A percentile compares a stretch with the other conserved stretches of the same genome.
Evolutionary conservation across 164 flowering plant genomes (phyloP).

Genomic region (Annona cherimola): DNA sequence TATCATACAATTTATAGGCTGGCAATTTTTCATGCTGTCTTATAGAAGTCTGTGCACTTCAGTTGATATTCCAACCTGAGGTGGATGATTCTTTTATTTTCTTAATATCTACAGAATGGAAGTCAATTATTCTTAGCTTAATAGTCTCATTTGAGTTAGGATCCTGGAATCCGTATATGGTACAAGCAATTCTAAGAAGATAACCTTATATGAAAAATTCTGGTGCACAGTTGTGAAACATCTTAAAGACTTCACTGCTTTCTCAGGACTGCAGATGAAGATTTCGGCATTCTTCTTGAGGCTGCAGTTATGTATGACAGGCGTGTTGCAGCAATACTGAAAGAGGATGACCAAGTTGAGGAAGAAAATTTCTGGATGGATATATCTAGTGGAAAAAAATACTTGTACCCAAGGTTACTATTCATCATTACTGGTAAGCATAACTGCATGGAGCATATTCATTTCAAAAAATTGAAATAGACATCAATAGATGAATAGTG

Average conservation of each 20-base stretch:
- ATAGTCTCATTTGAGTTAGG: no score
- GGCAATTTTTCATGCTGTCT: no score
- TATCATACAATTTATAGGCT: no score
- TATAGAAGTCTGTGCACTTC: no score
- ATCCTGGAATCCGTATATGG: no score
- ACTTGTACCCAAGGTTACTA: constrained; percentile 68
- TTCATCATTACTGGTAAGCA: constrained; percentile 82
- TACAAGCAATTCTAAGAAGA: no score
- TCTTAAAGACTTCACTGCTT: neutral
- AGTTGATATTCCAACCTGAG: no score
- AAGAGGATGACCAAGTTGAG: constrained; percentile 60
- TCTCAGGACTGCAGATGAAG: constrained; percentile 95
- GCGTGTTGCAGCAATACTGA: constrained; percentile 76
- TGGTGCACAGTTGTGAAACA: neutral
- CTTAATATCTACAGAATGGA: no score
- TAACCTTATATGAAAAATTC: neutral
- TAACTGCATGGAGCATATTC: neutral
- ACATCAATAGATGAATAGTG: neutral
- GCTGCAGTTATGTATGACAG: constrained; percentile 98
- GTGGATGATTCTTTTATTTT: no score
- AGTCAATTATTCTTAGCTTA: no score
- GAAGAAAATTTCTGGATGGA: constrained; percentile 55
- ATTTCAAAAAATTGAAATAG: no score
- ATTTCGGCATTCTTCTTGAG: constrained; percentile 80
- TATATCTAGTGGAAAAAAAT: constrained; percentile 42